Percentiles rank a stretch among this genome's conserved stretches.
Conservation (phyloP, 2,329 filamentous ascomycete genomes). For the Rachicladosporium sp. region DNA sequence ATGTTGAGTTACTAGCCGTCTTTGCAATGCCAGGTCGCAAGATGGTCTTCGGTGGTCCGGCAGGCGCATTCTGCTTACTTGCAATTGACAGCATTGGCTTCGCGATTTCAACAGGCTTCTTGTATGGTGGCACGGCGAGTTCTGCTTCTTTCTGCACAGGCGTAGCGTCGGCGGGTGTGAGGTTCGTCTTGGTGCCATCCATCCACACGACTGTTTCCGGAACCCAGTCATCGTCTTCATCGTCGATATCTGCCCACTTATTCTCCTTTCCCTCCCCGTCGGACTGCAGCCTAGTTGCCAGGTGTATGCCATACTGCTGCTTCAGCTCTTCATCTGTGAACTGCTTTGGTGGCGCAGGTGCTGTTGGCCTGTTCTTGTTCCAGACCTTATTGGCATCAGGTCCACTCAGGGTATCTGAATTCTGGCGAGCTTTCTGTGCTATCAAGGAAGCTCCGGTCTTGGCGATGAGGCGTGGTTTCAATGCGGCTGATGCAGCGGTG, state of each 20-base stretch:
- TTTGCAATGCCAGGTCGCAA: slow-evolving; percentile 34
- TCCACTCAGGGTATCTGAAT: slow-evolving; percentile 30
- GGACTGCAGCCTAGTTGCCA: slow-evolving; percentile 64
- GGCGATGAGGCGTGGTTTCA: slow-evolving; percentile 59
- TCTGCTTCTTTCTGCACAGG: slow-evolving; percentile 9
- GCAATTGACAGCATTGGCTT: slow-evolving; percentile 17
- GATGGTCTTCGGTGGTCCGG: slow-evolving; percentile 34
- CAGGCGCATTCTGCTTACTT: slow-evolving; percentile 24
- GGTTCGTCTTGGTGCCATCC: slow-evolving; percentile 71
- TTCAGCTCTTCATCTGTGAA: slow-evolving; percentile 76
- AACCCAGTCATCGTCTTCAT: slow-evolving; percentile 78
- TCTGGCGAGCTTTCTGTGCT: slow-evolving; percentile 26
- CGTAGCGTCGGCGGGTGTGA: slow-evolving; percentile 43
- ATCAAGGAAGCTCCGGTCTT: slow-evolving; percentile 53
- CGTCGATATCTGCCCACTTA: slow-evolving; percentile 84
- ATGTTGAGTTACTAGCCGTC: slow-evolving; percentile 26
- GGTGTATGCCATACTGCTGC: slow-evolving; percentile 75
- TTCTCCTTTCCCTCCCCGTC: slow-evolving; percentile 63
- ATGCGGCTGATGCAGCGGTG: slow-evolving; percentile 30
- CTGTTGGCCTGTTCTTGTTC: slow-evolving; percentile 71
- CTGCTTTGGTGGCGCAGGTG: slow-evolving; percentile 62
- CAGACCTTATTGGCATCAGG: slow-evolving; percentile 67
- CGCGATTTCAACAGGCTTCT: slow-evolving; percentile 15
- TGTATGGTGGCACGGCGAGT: slow-evolving; percentile 9
- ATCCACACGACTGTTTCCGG: slow-evolving; percentile 80